Evolutionary conservation across 225 moss, liverwort and hornwort species (phyloP), one percentile per base, ranked within the genome.

Genomic region (Polytrichum commune): DNA sequence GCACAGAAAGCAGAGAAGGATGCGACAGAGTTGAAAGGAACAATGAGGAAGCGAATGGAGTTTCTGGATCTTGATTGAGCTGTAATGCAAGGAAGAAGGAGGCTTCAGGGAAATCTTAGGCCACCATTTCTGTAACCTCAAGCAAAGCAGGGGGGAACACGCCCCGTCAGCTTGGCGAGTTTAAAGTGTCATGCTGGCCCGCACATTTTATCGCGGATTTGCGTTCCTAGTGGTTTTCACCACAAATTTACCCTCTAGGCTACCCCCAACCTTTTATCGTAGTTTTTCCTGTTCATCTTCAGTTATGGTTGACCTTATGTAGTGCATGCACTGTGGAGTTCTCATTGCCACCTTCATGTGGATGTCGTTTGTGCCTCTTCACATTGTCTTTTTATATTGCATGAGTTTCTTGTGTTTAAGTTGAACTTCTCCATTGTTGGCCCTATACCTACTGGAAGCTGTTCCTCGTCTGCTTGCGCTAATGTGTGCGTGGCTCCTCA

Each of bases 31-130:
- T 81, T 95, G 76, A 95, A 95, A 78, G 95, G 95, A 7, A 90
- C 93, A 0, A 95, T 95, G 95, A 90, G 93, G 76, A 95, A 95
- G 88, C 95, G 95, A 30, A 95, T 95, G 95, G 93, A 95, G 73
- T 95, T 95, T 87, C 79, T 95, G 74, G 95, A 95, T 75, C 80
- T 95, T 30, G 93, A 95, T 65, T 95, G 76, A 89, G 74, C 72
- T 56, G 29, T 67, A 64, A 53, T 70, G 55, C 69, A 67, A 71
- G 62, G 64, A 74, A 66, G 32, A 53, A 73, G 78, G 62, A 73
- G 77, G 74, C 68, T 73, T 68, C 54, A 62, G 74, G 62, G 66
- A 73, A 63, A 71, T 29, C 58, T 72, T 74, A 65, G 69, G 29
- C 65, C 60, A 63, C 73, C 58, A 69, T 63, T 77, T 85, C 66